Base-by-base conservation (phyloP, 192 early-diverging fungal species). In the Coemansia sp. region DNA sequence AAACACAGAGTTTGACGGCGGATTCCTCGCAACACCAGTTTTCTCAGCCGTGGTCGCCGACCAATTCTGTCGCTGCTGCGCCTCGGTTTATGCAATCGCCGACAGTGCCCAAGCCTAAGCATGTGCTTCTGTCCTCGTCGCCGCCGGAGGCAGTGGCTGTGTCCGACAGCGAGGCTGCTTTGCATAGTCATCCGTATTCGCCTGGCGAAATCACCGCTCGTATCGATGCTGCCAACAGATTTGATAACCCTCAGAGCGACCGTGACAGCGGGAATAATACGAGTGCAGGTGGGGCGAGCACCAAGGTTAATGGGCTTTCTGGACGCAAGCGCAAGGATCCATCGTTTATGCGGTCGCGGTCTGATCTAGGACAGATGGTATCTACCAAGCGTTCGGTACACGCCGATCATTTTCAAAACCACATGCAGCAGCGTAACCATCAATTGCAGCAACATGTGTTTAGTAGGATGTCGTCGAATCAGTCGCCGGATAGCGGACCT, bases 281-380 rank as follows among this genome's bases (percentile, higher is more conserved):
- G 42, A 45, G 42, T 45, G 42, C 42, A 16, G 42, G 42, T 45
- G 42, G 42, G 42, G 17, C 42, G 7, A 56, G 55, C 8, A 56
- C 32, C 32, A 40, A 42, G 32, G 36, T 36, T 14, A 59, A 10
- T 22, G 36, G n/a, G 7, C 17, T 40, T 2, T 42, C 57, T 36
- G 56, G 57, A 5, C 78, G 70, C n/a, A 82, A 82, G 65, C 79
- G 79, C 58, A 82, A 82, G 55, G 73, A 76, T 29, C 71, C 73
- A 18, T 82, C 79, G 58, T 76, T 82, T 54, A 72, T 82, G 79
- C 67, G 79, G 51, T 82, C 79, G 50, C 79, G 76, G 49, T 82
- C 79, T 16, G 79, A 82, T 38, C 62, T 82, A 56, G 68, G 71
- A 25, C 61, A 76, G 2, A 61, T 73, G 74, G 56, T 40, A 14